Conservation (phyloP, 2,329 filamentous ascomycete genomes). For the Amylocarpus encephaloides region DNA sequence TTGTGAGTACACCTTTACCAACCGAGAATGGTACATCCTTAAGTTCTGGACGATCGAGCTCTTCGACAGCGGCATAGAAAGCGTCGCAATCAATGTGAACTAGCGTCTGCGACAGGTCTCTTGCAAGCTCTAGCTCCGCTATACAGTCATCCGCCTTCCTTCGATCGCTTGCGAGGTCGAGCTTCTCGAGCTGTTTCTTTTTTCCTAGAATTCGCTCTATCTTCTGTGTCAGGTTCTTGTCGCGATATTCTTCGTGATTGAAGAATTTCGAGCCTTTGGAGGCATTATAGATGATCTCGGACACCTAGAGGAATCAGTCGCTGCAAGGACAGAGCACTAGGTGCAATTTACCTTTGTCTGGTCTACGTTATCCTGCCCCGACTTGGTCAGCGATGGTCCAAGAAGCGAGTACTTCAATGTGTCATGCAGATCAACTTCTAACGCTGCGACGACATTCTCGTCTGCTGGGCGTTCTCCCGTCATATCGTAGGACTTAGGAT, state of each 20-base stretch:
- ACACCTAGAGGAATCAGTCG: slow-evolving; percentile 51
- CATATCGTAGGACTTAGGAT: slow-evolving; percentile 17
- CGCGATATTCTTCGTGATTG: slow-evolving; percentile 77
- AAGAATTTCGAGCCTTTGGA: slow-evolving; percentile 97
- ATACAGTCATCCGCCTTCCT: slow-evolving; percentile 77
- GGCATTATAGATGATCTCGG: slow-evolving; percentile 93
- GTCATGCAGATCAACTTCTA: slow-evolving; percentile 36
- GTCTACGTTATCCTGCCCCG: slow-evolving; percentile 88
- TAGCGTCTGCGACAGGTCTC: slow-evolving; percentile 78
- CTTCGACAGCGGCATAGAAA: slow-evolving; percentile 94
- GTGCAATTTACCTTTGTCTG: slow-evolving; percentile 61
- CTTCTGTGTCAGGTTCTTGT: slow-evolving; percentile 77
- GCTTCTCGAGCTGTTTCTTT: slow-evolving; percentile 67
- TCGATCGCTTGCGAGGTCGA: slow-evolving; percentile 67
- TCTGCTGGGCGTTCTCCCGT: slow-evolving; percentile 15
- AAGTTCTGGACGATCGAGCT: slow-evolving; percentile 74
- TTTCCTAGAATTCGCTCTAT: slow-evolving; percentile 72
- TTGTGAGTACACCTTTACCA: slow-evolving; percentile 60
- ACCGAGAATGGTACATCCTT: slow-evolving; percentile 87
- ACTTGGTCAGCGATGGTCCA: slow-evolving; percentile 87
- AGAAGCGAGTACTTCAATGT: slow-evolving; percentile 86
- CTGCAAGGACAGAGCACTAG: background rate
- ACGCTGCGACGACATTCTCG: slow-evolving; percentile 1
- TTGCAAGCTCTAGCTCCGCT: slow-evolving; percentile 65
- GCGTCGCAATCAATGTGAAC: slow-evolving; percentile 96